Conservation (phyloP, 116 monocot genomes). For the Dioscorea cayenensis region DNA sequence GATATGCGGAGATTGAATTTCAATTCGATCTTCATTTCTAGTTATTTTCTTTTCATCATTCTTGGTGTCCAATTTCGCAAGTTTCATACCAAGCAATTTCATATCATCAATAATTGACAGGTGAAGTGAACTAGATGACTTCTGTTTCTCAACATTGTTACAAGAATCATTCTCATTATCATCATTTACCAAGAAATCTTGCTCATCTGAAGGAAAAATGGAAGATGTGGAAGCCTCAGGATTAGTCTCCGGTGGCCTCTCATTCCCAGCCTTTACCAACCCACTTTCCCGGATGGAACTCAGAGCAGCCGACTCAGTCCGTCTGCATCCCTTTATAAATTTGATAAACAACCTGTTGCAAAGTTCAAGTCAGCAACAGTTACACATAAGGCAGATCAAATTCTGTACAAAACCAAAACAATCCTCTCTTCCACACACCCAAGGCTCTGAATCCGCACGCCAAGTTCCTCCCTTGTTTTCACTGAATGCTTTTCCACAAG, state of each 20-base stretch:
- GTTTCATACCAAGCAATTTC: constrained; percentile 61
- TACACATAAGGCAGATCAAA: constrained; percentile 22
- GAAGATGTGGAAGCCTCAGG: not conserved
- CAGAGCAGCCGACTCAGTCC: constrained; percentile 20
- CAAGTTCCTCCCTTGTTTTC: constrained; percentile 58
- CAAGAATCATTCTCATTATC: constrained; percentile 15
- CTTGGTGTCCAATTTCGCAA: constrained; percentile 16
- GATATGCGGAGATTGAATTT: not conserved
- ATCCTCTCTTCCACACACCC: constrained; percentile 35
- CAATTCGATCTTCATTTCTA: constrained; percentile 6
- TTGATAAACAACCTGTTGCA: constrained; percentile 48
- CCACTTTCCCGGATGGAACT: not conserved
- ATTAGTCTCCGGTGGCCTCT: not conserved
- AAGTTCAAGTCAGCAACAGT: constrained; percentile 24
- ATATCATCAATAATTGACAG: constrained; percentile 88
- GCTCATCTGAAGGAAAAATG: constrained; percentile 41
- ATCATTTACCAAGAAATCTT: constrained; percentile 44
- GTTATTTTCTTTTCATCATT: constrained; percentile 1
- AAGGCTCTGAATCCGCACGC: constrained; percentile 68
- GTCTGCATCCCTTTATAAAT: constrained; percentile 4
- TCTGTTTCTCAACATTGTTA: constrained; percentile 19
- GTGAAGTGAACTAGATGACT: constrained; percentile 68
- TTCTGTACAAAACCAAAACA: constrained; percentile 4
- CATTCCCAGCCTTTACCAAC: not conserved
- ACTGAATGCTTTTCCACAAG: constrained; percentile 55